Evolutionary conservation across 2,329 filamentous ascomycete species (phyloP).

Genomic region (Xylariales sp.): DNA sequence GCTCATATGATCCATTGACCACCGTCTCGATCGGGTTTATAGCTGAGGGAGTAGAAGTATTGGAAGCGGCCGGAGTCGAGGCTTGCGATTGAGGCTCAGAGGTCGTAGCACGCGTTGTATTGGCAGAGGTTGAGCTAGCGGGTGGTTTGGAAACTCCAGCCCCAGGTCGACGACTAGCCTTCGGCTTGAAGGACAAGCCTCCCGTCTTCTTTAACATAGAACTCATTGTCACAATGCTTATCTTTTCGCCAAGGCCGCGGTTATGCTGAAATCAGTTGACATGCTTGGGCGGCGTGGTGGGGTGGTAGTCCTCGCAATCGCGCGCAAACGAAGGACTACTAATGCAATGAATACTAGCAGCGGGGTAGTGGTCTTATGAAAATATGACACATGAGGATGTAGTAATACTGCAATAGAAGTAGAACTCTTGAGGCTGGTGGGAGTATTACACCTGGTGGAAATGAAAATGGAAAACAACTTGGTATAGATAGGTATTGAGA

Average conservation of each 20-base stretch:
- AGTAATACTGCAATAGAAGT: background rate
- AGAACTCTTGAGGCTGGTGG: background rate
- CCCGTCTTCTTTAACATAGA: conserved; percentile 76
- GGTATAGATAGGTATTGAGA: background rate
- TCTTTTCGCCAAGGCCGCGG: conserved; percentile 25
- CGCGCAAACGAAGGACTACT: conserved; percentile 15
- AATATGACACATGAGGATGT: background rate
- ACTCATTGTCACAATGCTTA: conserved; percentile 59
- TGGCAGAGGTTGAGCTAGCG: conserved; percentile 39
- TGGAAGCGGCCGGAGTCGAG: conserved; percentile 30
- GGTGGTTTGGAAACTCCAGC: conserved; percentile 52
- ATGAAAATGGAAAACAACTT: background rate
- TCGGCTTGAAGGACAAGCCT: conserved; percentile 75
- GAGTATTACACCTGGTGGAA: background rate
- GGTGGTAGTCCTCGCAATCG: conserved; percentile 17
- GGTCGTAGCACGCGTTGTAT: conserved; percentile 42
- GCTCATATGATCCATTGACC: background rate
- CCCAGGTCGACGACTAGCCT: conserved; percentile 67
- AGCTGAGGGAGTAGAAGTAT: conserved; percentile 36
- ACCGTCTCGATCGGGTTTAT: conserved; percentile 37
- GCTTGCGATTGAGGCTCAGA: conserved; percentile 38
- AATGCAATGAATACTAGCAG: background rate
- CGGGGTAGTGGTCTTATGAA: background rate
- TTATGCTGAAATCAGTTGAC: conserved; percentile 35
- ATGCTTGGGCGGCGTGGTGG: conserved; percentile 28